These are phyloP conservation scores for Podospora pseudopauciseta DNA, from an alignment of 495 filamentous ascomycete species.

Conservation along the genomic window DNA sequence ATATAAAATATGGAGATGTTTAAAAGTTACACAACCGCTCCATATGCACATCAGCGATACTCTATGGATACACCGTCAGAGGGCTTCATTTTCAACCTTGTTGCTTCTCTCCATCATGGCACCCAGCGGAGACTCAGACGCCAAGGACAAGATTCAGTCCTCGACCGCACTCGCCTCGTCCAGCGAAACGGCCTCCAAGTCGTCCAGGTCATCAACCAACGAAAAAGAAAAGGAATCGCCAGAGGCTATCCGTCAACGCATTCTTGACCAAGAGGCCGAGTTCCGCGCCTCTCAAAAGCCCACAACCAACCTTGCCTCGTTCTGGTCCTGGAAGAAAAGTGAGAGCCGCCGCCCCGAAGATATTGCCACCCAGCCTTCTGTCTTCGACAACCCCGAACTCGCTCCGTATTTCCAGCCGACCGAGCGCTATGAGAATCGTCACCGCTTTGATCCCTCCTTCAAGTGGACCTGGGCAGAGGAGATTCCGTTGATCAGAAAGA, in stretches of 20 bases:
- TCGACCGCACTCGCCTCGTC: background rate
- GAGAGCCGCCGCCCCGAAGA: constrained; percentile 22
- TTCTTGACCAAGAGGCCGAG: constrained; percentile 5
- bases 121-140: background rate
- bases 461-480: constrained; percentile 54
- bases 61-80: constrained; percentile 3
- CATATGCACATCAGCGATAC: background rate
- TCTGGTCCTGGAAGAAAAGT: background rate
- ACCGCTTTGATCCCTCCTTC: constrained; percentile 50
- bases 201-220: background rate
- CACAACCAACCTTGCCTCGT: constrained; percentile 4
- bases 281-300: constrained; percentile 6
- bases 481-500: constrained; percentile 28
- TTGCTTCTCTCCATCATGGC: constrained; percentile 7
- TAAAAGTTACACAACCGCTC: background rate
- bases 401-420: constrained; percentile 46
- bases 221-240: background rate
- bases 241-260: constrained; percentile 4
- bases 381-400: constrained; percentile 48
- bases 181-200: constrained; percentile 1
- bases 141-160: background rate
- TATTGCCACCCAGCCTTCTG: constrained; percentile 50
- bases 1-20: background rate
- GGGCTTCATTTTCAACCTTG: background rate
- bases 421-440: constrained; percentile 49